Percentiles rank a stretch among this genome's conserved stretches.
phyloP scores from a whole-genome alignment of 1,284 basidiomycete species.

The Ustilago bromivora region DNA sequence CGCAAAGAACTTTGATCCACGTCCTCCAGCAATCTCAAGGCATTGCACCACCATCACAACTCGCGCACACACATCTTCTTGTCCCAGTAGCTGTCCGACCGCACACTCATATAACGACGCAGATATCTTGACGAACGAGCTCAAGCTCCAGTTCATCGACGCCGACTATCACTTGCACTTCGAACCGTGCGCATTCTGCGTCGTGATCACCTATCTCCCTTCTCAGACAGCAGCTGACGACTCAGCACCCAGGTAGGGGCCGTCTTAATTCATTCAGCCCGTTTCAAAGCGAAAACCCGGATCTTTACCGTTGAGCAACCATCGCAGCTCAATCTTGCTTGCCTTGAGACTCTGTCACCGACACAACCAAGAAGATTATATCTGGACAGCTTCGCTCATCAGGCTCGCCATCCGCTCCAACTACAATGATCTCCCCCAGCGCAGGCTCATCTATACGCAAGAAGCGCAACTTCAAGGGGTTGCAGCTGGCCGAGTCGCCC shows the following conservation, averaged over 20 bases:
- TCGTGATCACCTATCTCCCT: not conserved
- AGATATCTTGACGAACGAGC: not conserved
- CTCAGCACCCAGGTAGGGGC: not conserved
- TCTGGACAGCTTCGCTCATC: not conserved
- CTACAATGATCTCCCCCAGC: constrained; percentile 38
- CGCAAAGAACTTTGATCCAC: not conserved
- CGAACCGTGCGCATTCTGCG: not conserved
- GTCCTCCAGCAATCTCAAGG: not conserved
- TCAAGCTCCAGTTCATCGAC: no score
- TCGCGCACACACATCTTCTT: not conserved
- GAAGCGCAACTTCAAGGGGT: constrained; percentile 69
- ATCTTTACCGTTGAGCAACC: not conserved
- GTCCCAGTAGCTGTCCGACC: not conserved
- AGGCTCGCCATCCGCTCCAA: not conserved
- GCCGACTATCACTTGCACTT: not conserved
- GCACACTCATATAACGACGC: not conserved
- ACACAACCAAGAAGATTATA: not conserved
- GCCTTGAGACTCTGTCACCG: not conserved
- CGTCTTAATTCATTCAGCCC: not conserved
- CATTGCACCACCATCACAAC: not conserved
- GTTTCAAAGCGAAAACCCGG: not conserved
- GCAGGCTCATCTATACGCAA: constrained; percentile 58
- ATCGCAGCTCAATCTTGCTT: not conserved
- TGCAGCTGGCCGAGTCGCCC: constrained; percentile 60
- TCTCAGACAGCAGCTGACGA: not conserved